phyloP scores from a whole-genome alignment of 148 eudicot species.

The Pharnaceum exiguum region DNA sequence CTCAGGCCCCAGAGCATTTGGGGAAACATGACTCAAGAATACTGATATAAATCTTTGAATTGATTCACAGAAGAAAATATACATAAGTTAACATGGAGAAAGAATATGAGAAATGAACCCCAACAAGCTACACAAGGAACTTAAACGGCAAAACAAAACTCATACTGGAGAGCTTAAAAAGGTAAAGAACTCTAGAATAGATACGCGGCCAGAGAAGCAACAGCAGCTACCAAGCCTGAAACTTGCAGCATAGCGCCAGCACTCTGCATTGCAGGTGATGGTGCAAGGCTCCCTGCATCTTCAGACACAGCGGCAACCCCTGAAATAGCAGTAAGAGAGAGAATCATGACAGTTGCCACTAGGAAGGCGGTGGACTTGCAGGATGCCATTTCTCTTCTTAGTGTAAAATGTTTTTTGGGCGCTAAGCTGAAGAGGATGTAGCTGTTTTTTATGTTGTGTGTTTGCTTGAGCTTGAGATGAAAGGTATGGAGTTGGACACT shows the following conservation, averaged over 20 bases:
- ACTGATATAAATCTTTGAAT: no score
- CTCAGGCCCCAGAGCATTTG: no score
- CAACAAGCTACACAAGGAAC: constrained; percentile 1
- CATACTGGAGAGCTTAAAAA: not conserved
- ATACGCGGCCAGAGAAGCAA: constrained; percentile 36
- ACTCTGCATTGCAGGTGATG: constrained; percentile 41
- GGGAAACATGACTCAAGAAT: no score
- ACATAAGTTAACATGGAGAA: no score
- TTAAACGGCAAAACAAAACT: not conserved
- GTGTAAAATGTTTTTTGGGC: not conserved
- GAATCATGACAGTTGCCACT: constrained; percentile 13
- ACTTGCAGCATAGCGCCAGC: constrained; percentile 30
- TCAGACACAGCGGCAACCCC: constrained; percentile 16
- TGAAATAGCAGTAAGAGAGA: constrained; percentile 13
- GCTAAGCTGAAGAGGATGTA: not conserved
- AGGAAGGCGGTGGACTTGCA: constrained; percentile 21
- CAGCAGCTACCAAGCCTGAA: constrained; percentile 33
- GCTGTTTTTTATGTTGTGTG: not conserved
- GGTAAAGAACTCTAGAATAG: constrained; percentile 11
- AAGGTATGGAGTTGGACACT: not conserved
- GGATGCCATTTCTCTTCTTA: constrained; percentile 24
- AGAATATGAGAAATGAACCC: no score
- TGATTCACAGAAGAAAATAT: no score
- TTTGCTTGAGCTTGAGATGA: constrained; percentile 2
- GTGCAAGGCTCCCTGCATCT: constrained; percentile 27